Conservation (phyloP, 2,329 filamentous ascomycete species). For the Leptodontidium sp. region DNA sequence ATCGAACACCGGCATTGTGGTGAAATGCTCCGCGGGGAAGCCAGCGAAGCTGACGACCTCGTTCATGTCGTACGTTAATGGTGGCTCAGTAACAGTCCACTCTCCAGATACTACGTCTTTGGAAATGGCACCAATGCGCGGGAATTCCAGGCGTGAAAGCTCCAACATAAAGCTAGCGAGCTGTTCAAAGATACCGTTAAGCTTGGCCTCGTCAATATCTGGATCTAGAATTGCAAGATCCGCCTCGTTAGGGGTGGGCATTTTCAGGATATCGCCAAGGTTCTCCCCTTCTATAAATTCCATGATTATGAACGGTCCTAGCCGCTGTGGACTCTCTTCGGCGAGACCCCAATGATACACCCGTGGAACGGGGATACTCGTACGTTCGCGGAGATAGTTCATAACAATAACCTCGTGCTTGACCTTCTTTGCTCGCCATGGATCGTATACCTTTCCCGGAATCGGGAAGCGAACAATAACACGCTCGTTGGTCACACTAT, state of each 20-base stretch:
- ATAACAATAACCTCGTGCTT: constrained; percentile 25
- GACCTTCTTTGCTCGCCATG: constrained; percentile 24
- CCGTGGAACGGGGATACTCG: constrained; percentile 13
- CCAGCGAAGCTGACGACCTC: no score
- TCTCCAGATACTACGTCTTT: no score
- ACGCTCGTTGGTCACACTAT: constrained; percentile 11
- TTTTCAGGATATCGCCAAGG: constrained; percentile 16
- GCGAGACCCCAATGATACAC: constrained; percentile 25
- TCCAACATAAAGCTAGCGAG: no score
- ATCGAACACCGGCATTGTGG: no score
- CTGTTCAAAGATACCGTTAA: no score
- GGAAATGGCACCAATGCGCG: no score
- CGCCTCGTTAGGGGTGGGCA: neutral
- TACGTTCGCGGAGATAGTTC: constrained; percentile 12
- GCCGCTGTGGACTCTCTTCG: constrained; percentile 22
- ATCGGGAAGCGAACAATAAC: constrained; percentile 27
- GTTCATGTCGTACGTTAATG: no score
- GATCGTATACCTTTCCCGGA: constrained; percentile 14
- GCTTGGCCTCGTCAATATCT: no score
- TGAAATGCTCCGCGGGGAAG: no score
- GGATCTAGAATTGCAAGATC: no score
- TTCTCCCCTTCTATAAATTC: constrained; percentile 26
- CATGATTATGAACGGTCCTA: constrained; percentile 27
- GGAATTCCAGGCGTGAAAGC: no score
- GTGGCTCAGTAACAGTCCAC: no score